Evolutionary conservation across 139 green algal species (phyloP), one percentile per base, ranked within the genome.

Genomic region (Astrephomene gubernaculifera): DNA sequence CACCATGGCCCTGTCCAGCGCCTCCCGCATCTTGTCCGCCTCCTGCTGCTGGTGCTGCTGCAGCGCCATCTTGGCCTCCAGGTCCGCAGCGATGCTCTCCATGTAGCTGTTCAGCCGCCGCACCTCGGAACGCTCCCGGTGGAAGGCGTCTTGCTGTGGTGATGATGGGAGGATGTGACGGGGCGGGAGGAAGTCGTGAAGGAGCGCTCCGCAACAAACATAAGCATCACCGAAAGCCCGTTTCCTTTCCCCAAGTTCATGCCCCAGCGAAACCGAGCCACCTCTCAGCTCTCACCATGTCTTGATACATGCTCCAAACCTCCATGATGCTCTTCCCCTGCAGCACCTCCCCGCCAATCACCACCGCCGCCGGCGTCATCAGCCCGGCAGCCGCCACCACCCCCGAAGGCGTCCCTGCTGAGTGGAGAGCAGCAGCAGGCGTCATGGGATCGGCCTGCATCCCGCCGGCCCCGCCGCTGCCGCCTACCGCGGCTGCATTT

Each of bases 101-200:
- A 91, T 76, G 76, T 82, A 91, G 24, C 38, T 65, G 31, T 83
- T 73, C 70, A 91, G 79, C 44, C 45, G 69, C 45, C 86, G 86
- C 22, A 85, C 80, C 49, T 87, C 83, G 14, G 52, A 75, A 10
- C 87, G 81, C 82, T 90, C 87, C 14, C 78, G 60, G 39, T 76
- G 81, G 75, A 74, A 90, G 33, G 87, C 87, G 36, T 90, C 87
- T 61, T 82, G 63, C 86, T 89, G 86, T 44, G 44, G 79, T n/a
- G n/a, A n/a, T n/a, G n/a, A n/a, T n/a, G n/a, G n/a, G n/a, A n/a
- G n/a, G n/a, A n/a, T n/a, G n/a, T n/a, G n/a, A n/a, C n/a, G 79
- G 33, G 61, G 45, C 24, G 24, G 52, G 14, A 21, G 49, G 35
- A 33, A 33, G 68, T 31, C 24, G 63, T 9, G 31, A 19, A 22